A percentile compares a stretch with the other conserved stretches of the same genome.
phyloP scores from a whole-genome alignment of 768 basidiomycete genomes.

The Brasilioporus rufonigricans region DNA sequence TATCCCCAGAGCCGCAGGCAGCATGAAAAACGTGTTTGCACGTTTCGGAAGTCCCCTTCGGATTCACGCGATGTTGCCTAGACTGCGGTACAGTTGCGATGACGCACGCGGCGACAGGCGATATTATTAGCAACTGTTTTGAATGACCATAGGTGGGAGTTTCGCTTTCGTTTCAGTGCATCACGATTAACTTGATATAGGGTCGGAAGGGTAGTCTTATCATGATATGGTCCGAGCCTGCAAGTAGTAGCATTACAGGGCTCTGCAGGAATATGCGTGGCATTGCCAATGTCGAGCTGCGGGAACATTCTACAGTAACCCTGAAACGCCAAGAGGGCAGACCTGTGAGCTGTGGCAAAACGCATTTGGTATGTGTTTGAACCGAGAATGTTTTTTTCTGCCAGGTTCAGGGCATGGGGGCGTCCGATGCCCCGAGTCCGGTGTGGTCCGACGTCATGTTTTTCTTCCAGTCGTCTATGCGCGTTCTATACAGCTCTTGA shows the following conservation, averaged over 20 bases:
- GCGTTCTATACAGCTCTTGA: neutral
- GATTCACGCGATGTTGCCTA: slow-evolving; percentile 11
- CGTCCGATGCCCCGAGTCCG: neutral
- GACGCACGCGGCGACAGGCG: slow-evolving; percentile 1
- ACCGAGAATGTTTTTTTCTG: neutral
- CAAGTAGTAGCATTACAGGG: neutral
- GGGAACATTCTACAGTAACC: neutral
- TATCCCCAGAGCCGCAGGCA: too few species aligned
- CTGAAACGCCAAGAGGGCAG: slow-evolving; percentile 17
- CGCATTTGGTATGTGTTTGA: neutral
- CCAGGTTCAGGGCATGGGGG: neutral
- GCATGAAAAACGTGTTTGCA: too few species aligned
- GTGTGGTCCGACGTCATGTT: neutral
- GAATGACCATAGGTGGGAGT: neutral
- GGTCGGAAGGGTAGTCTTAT: neutral
- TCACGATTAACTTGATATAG: neutral
- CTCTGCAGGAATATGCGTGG: neutral
- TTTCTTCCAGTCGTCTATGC: neutral
- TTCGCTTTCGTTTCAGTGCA: neutral
- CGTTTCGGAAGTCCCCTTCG: neutral
- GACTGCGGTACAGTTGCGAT: slow-evolving; percentile 12
- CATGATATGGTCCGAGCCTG: neutral
- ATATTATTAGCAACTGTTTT: neutral
- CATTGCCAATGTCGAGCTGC: neutral
- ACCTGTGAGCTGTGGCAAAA: neutral